Conservation (phyloP, 371 early-diverging fungal species). For the Lichtheimia hyalospora region DNA sequence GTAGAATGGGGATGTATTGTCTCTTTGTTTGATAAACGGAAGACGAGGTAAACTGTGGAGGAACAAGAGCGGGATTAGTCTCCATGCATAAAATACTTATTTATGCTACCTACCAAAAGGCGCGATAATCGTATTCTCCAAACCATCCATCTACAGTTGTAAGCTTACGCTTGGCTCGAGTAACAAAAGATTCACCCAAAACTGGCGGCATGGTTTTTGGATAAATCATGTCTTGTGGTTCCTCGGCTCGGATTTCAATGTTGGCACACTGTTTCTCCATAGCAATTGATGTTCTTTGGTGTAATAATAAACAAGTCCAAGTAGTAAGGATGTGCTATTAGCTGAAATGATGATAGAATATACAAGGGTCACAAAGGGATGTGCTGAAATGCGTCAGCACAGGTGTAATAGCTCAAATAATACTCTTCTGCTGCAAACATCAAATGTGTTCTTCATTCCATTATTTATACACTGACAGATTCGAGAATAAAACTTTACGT, state of each 20-base stretch:
- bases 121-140: slow-evolving; percentile 34
- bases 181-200: slow-evolving; percentile 1
- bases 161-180: slow-evolving; percentile 10
- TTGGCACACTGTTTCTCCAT: slow-evolving; percentile 10
- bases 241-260: slow-evolving; percentile 13
- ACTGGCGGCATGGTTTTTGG: slow-evolving; percentile 9
- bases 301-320: too few relatives aligned
- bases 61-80: too few relatives aligned
- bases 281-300: neutral
- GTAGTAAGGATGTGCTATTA: too few relatives aligned
- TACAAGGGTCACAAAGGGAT: too few relatives aligned
- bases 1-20: slow-evolving; percentile 25
- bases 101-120: slow-evolving; percentile 25
- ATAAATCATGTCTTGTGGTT: slow-evolving; percentile 13
- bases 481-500: too few relatives aligned
- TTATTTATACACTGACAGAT: too few relatives aligned
- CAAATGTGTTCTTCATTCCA: too few relatives aligned
- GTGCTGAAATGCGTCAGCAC: too few relatives aligned
- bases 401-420: too few relatives aligned
- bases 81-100: neutral
- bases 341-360: too few relatives aligned
- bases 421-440: too few relatives aligned
- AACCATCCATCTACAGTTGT: slow-evolving; percentile 27
- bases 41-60: slow-evolving; percentile 26
- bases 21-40: slow-evolving; percentile 18